These are phyloP conservation scores for Pneumocystis carinii DNA, from an alignment of 1,139 yeast genomes.

Conservation along the genomic window DNA sequence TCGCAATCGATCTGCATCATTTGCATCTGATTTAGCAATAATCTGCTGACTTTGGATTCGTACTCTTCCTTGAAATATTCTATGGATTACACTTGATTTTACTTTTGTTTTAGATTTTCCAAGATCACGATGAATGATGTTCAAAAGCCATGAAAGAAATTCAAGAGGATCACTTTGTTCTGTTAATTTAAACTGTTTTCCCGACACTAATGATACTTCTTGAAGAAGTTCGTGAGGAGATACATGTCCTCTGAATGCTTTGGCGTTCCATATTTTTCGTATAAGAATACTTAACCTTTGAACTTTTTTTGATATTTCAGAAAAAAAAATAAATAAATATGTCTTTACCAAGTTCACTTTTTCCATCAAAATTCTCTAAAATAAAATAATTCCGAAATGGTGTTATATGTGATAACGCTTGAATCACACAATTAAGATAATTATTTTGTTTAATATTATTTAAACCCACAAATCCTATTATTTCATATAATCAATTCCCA, in stretches of 20 bases:
- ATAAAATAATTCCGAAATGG: constrained; percentile 41
- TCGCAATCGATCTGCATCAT: constrained; percentile 21
- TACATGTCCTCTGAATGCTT: constrained; percentile 43
- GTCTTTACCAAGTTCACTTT: constrained; percentile 18
- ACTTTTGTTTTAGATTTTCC: constrained; percentile 20
- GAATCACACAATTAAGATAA: constrained; percentile 44
- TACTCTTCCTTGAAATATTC: constrained; percentile 41
- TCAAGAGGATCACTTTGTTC: constrained; percentile 37
- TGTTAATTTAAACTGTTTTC: constrained; percentile 30
- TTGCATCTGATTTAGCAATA: constrained; percentile 18
- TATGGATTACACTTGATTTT: constrained; percentile 20
- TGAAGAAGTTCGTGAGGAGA: constrained; percentile 56
- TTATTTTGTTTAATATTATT: constrained; percentile 39
- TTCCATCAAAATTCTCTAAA: constrained; percentile 19
- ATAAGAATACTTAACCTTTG: constrained; percentile 32
- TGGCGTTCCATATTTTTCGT: constrained; percentile 50
- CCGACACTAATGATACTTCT: constrained; percentile 30
- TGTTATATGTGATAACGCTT: constrained; percentile 39
- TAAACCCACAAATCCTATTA: constrained; percentile 46
- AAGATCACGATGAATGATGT: constrained; percentile 32
- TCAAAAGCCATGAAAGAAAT: constrained; percentile 47
- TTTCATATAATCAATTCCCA: neutral
- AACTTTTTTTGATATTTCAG: constrained; percentile 16
- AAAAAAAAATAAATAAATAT: constrained; percentile 15
- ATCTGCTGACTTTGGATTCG: constrained; percentile 23